Percentiles rank a stretch among this genome's conserved stretches.
Evolutionary conservation across 2,329 filamentous ascomycete genomes (phyloP).

Genomic region (Aspergillus ustus): DNA sequence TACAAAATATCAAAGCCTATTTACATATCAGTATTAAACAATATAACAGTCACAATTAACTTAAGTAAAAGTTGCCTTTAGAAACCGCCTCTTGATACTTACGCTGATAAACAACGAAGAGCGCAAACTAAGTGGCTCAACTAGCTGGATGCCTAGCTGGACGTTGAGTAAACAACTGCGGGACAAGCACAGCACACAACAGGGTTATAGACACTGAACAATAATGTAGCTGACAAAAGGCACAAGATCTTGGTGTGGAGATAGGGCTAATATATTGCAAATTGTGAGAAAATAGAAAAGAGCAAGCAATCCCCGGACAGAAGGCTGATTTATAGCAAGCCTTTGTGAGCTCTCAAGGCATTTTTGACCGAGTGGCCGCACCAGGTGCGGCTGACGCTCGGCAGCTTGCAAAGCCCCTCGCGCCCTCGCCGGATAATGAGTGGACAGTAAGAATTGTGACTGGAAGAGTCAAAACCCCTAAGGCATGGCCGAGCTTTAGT

Average conservation of each 20-base stretch:
- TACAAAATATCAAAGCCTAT: slow-evolving; percentile 6
- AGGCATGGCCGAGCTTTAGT: not conserved
- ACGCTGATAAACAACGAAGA: not conserved
- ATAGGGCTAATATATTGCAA: not conserved
- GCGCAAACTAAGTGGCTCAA: too few relatives aligned
- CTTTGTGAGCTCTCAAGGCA: slow-evolving; percentile 2
- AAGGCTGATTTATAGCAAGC: slow-evolving; percentile 11
- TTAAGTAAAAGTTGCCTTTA: not conserved
- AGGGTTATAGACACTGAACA: too few relatives aligned
- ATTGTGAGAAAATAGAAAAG: not conserved
- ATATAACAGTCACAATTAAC: not conserved
- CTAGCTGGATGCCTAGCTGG: too few relatives aligned
- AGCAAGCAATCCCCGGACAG: not conserved
- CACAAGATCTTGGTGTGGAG: too few relatives aligned
- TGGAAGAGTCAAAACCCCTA: not conserved
- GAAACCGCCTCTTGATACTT: not conserved
- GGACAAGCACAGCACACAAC: too few relatives aligned
- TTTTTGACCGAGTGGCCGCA: slow-evolving; percentile 3
- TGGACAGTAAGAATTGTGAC: not conserved
- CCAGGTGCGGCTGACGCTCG: slow-evolving; percentile 12
- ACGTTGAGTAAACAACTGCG: too few relatives aligned
- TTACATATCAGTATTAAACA: not conserved
- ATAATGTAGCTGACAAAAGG: too few relatives aligned
- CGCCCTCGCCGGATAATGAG: not conserved
- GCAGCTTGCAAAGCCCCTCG: slow-evolving; percentile 13